Evolutionary conservation across 1,284 basidiomycete species (phyloP).

Genomic region (Abortiporus biennis): DNA sequence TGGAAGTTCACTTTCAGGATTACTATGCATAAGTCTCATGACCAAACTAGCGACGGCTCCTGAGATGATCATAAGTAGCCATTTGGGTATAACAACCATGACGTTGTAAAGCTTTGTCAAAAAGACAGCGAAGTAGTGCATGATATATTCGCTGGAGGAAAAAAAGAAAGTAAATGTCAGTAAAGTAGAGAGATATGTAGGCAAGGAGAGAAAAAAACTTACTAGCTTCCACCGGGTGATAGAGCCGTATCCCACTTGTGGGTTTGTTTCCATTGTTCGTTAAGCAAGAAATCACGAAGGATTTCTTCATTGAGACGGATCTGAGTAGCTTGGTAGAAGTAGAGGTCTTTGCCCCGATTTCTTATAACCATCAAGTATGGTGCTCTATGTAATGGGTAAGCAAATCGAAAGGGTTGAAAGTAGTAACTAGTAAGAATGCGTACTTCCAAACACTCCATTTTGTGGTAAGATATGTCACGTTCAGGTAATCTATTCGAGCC

Average conservation of each 20-base stretch:
- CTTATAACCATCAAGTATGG: conserved; percentile 61
- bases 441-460: conserved; percentile 79
- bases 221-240: conserved; percentile 69
- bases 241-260: conserved; percentile 58
- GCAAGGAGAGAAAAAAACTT: conserved; percentile 17
- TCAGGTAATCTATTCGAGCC: conserved; percentile 76
- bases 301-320: conserved; percentile 51
- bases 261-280: conserved; percentile 51
- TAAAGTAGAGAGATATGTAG: not conserved
- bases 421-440: conserved; percentile 19
- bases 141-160: conserved; percentile 51
- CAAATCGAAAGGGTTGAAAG: conserved; percentile 3
- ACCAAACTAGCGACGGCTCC: conserved; percentile 54
- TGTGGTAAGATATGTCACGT: conserved; percentile 73
- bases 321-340: conserved; percentile 64
- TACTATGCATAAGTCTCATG: conserved; percentile 48
- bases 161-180: conserved; percentile 5
- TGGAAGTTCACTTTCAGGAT: conserved; percentile 8
- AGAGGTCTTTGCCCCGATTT: conserved; percentile 63
- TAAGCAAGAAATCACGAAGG: conserved; percentile 56
- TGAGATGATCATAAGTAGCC: conserved; percentile 51
- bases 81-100: conserved; percentile 45
- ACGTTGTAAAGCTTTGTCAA: conserved; percentile 47
- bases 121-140: conserved; percentile 52
- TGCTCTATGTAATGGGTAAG: conserved; percentile 37